A percentile compares a stretch with the other conserved stretches of the same genome.
Evolutionary conservation across 768 basidiomycete genomes (phyloP).

Genomic region (Tremella fuciformis): DNA sequence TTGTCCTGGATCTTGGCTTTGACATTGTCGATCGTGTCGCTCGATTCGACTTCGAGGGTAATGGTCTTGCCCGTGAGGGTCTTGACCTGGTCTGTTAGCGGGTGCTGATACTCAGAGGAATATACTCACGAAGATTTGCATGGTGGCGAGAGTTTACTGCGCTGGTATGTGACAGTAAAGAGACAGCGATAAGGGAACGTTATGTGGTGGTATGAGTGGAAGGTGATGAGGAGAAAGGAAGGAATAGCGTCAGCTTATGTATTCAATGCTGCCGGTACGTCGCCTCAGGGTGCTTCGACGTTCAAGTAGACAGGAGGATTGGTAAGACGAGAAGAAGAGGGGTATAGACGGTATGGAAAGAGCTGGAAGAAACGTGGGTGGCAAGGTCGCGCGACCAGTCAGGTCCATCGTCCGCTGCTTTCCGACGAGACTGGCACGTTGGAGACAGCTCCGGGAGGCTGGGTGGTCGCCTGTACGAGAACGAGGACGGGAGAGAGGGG

Average conservation of each 20-base stretch:
- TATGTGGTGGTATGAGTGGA: background rate
- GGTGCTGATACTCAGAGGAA: conserved; percentile 6
- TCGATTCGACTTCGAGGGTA: conserved; percentile 71
- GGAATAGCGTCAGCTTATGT: conserved; percentile 1
- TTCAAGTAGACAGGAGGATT: background rate
- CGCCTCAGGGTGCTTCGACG: background rate
- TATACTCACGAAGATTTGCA: conserved; percentile 61
- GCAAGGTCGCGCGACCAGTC: background rate
- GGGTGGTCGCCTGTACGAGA: too few species aligned
- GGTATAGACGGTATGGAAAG: background rate
- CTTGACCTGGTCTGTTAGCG: conserved; percentile 64
- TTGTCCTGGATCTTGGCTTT: conserved; percentile 95
- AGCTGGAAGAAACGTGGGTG: conserved; percentile 1
- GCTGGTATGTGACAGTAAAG: background rate
- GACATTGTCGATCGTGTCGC: conserved; percentile 86
- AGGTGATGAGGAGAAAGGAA: conserved; percentile 2
- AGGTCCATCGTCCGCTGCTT: background rate
- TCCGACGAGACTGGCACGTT: background rate
- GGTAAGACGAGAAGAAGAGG: background rate
- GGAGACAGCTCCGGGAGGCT: too few species aligned
- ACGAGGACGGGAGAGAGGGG: too few species aligned
- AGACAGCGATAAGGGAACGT: background rate
- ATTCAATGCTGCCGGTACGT: background rate
- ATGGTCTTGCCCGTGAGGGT: conserved; percentile 81
- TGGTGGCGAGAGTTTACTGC: conserved; percentile 44